These are phyloP conservation scores for Saccharomycopsis phalli DNA, from an alignment of 1,139 yeast species.

Conservation along the genomic window DNA sequence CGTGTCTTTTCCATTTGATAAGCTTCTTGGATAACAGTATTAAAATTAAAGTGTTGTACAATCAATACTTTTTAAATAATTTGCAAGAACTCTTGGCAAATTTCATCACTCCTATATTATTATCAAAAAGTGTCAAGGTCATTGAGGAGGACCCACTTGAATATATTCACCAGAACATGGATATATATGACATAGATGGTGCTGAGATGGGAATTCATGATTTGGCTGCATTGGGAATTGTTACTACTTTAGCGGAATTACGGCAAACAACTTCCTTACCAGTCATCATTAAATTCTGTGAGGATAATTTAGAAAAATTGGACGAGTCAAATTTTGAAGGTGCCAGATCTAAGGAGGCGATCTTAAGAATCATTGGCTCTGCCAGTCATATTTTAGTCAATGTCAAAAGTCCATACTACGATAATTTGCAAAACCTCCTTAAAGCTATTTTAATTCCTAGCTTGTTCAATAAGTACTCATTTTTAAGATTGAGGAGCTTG, in stretches of 20 bases:
- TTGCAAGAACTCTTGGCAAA: slow-evolving; percentile 56
- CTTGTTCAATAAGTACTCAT: slow-evolving; percentile 56
- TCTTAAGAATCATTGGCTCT: slow-evolving; percentile 68
- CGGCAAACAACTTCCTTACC: slow-evolving; percentile 53
- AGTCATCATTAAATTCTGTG: slow-evolving; percentile 59
- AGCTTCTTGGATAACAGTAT: slow-evolving; percentile 66
- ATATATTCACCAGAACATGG: slow-evolving; percentile 74
- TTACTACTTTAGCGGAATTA: slow-evolving; percentile 60
- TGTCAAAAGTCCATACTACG: slow-evolving; percentile 47
- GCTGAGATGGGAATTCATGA: slow-evolving; percentile 46
- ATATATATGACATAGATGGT: slow-evolving; percentile 45
- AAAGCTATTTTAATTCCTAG: slow-evolving; percentile 62
- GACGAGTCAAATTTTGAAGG: slow-evolving; percentile 41
- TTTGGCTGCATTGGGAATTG: slow-evolving; percentile 53
- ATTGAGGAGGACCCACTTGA: slow-evolving; percentile 90
- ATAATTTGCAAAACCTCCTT: slow-evolving; percentile 59
- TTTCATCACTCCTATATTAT: slow-evolving; percentile 69
- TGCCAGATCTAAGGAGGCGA: slow-evolving; percentile 74
- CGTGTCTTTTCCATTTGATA: slow-evolving; percentile 58
- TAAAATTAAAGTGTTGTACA: slow-evolving; percentile 37
- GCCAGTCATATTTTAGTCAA: slow-evolving; percentile 51
- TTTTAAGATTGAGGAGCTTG: slow-evolving; percentile 76
- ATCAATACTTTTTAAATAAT: slow-evolving; percentile 56
- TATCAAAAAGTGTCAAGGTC: slow-evolving; percentile 64
- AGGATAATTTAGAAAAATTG: slow-evolving; percentile 41